Evolutionary conservation across 257 asterid genomes (phyloP).

Genomic region (Ballota nigra): DNA sequence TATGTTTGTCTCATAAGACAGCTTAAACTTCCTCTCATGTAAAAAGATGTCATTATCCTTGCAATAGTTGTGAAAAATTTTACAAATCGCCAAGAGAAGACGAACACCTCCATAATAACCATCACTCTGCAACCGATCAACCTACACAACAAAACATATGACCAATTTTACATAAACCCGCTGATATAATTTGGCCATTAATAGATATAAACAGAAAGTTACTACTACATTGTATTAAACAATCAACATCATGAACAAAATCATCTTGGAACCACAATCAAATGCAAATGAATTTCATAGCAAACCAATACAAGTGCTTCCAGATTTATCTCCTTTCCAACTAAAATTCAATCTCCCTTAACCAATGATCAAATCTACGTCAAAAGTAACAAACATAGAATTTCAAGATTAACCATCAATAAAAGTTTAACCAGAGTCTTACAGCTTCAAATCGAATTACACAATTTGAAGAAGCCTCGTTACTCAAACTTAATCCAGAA

Average conservation of each 20-base stretch:
- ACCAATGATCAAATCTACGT: background rate
- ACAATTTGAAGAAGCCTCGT: too few relatives aligned
- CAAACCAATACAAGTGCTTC: background rate
- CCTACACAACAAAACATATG: slow-evolving; percentile 40
- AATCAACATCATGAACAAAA: slow-evolving; percentile 9
- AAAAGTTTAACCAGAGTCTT: background rate
- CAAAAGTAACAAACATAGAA: too few relatives aligned
- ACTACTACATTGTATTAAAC: slow-evolving; percentile 3
- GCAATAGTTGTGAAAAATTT: slow-evolving; percentile 62
- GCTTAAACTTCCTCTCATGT: slow-evolving; percentile 34
- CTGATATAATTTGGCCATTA: background rate
- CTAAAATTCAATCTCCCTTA: background rate
- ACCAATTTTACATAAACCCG: background rate
- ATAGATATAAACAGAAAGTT: background rate
- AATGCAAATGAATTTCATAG: background rate
- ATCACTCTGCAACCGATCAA: slow-evolving; percentile 66
- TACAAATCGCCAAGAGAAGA: slow-evolving; percentile 78
- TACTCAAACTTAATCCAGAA: too few relatives aligned
- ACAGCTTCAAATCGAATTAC: background rate
- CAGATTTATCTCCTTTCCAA: background rate
- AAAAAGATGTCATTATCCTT: slow-evolving; percentile 53
- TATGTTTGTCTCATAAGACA: slow-evolving; percentile 84
- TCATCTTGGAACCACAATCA: background rate
- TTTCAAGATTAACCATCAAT: background rate
- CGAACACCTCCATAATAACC: slow-evolving; percentile 98